Percentiles rank a stretch among this genome's conserved stretches.
Evolutionary conservation across 169 alveolate species (phyloP).

Genomic region (Plasmodium malariae): DNA sequence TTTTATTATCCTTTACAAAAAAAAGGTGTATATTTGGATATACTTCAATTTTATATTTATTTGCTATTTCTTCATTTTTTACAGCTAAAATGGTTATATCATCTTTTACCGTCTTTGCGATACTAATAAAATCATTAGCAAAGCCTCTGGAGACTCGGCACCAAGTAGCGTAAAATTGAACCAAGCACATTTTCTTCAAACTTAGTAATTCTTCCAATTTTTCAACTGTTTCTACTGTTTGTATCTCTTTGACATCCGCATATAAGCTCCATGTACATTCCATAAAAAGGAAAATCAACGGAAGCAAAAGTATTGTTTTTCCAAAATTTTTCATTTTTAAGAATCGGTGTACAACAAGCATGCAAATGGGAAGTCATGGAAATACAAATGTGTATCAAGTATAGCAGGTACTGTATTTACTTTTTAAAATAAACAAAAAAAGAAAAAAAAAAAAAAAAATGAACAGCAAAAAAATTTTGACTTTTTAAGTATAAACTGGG

Average conservation of each 20-base stretch:
- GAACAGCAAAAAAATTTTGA: no score
- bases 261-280: constrained; percentile 15
- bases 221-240: constrained; percentile 69
- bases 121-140: constrained; percentile 78
- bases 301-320: not conserved
- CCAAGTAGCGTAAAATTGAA: constrained; percentile 72
- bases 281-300: constrained; percentile 12
- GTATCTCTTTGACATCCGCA: constrained; percentile 75
- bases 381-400: no score
- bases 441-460: no score
- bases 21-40: constrained; percentile 94
- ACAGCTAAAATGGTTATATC: constrained; percentile 85
- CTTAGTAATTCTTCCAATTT: constrained; percentile 57
- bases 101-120: constrained; percentile 84
- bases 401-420: no score
- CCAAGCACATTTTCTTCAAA: constrained; percentile 14
- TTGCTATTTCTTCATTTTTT: constrained; percentile 82
- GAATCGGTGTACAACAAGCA: no score
- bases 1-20: constrained; percentile 65
- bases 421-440: no score
- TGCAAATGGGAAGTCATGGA: no score
- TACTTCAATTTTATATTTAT: constrained; percentile 85
- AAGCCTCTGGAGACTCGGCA: constrained; percentile 79
- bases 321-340: constrained; percentile 31
- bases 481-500: no score